These are phyloP conservation scores for Forsythia suspensa DNA, from an alignment of 257 asterid genomes.

Conservation along the genomic window DNA sequence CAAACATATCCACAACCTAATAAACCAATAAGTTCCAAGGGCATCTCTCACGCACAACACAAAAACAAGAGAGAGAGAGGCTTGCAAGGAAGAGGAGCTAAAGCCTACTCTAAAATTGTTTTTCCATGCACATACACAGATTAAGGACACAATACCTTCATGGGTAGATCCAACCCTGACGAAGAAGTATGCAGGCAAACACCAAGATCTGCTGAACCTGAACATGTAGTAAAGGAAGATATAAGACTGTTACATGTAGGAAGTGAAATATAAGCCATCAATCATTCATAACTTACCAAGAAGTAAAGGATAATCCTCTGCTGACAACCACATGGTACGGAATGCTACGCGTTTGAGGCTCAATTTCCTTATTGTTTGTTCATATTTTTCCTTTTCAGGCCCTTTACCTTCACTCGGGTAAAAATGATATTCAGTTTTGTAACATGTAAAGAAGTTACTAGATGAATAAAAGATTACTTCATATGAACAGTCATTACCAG, in stretches of 20 bases:
- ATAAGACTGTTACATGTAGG: neutral
- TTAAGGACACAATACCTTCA: slow-evolving; percentile 61
- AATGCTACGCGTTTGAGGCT: slow-evolving; percentile 88
- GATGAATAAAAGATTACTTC: neutral
- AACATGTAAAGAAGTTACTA: neutral
- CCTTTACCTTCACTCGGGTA: slow-evolving; percentile 72
- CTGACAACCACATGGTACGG: slow-evolving; percentile 95
- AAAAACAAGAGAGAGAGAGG: neutral
- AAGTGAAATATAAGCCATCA: neutral
- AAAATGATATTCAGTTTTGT: slow-evolving; percentile 8
- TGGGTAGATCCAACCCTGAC: slow-evolving; percentile 93
- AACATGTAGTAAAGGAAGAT: slow-evolving; percentile 26
- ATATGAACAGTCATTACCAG: slow-evolving; percentile 55
- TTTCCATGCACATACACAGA: neutral
- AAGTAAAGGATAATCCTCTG: slow-evolving; percentile 95
- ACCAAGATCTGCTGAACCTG: slow-evolving; percentile 95
- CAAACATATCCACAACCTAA: slow-evolving; percentile 98
- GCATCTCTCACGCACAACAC: slow-evolving; percentile 13
- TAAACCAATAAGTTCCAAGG: slow-evolving; percentile 22
- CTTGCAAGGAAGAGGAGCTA: neutral
- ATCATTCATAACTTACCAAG: slow-evolving; percentile 61
- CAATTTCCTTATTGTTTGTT: slow-evolving; percentile 72
- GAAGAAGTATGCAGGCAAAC: slow-evolving; percentile 97
- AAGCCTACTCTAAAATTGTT: neutral
- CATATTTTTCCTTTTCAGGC: slow-evolving; percentile 95